Evolutionary conservation across 805 yeast genomes (phyloP), one percentile per base, ranked within the genome.

Genomic region (Yarrowia osloensis): DNA sequence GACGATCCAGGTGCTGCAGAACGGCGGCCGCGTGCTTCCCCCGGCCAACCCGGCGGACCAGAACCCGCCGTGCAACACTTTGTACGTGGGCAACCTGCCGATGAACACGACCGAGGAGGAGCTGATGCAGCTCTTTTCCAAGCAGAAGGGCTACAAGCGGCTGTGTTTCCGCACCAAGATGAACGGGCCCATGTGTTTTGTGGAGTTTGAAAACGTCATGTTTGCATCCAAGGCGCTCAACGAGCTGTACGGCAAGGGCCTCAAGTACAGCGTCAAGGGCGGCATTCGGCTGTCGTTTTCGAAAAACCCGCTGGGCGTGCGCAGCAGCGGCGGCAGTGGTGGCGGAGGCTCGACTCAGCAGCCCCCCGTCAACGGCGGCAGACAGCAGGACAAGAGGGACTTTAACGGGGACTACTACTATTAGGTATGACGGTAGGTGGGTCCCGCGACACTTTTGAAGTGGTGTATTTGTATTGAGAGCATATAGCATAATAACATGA

Each of bases 171-270:
- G 97, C 72, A 93, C 96, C 19, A 91, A 92, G 77, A 83, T 82
- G 62, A 84, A 82, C 71, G 98, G 99, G 4, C 99, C 99, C 67
- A 95, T 95, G 98, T 95, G 99, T 78, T 95, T 95, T 82, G 99
- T 95, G 66, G 99, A 95, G 80, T 95, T 95, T 80, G 99, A 95
- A 73, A 98, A 94, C 76, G 97, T 95, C 65, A 88, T 89, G 3
- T 89, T 86, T 77, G 99, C 99, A 0, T 91, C 98, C 1, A 84
- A 91, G 73, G 98, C 98, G 0, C 81, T 95, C 68, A 97, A 97
- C 35, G 97, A 93, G 78, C 81, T 95, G 59, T 95, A 95, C 75
- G 99, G 99, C 17, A 83, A 95, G 70, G 91, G 95, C 12, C 82
- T 95, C 73, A 96, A 97, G 33, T 84, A 97, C 74, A 85, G 91